Base-by-base conservation (phyloP, 2,329 filamentous ascomycete genomes). In the Ceratocystis cubensis region DNA sequence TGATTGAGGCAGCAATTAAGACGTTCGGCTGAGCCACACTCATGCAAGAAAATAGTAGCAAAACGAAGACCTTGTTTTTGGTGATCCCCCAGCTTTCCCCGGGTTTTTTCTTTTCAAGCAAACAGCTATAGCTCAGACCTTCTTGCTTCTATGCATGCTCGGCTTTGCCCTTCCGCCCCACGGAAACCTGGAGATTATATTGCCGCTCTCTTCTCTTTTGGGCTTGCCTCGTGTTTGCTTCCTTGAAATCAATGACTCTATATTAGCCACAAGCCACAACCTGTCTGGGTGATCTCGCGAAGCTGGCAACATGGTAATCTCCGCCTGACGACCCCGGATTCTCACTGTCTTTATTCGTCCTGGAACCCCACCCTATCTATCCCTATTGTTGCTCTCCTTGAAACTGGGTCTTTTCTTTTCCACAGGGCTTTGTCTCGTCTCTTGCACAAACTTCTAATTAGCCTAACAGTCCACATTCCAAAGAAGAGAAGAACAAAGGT, bases 1-100 rank as follows among this genome's bases (percentile, higher is more conserved):
- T 57, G 53, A 57, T 57, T 57, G 53, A 57, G 53, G 53, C 53
- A 57, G 53, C 22, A 57, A 57, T 33, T 30, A 13, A 57, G 22
- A 30, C 20, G 28, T 17, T 57, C 13, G 22, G 53, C 53, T 30
- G 22, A 57, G 53, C 53, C 53, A 57, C 22, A 30, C 20, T 20
- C 48, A 25, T 50, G 48, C 48, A 50, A 25, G 25, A 57, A 28
- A 30, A 57, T 2, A 8, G 53, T 15, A 41, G 37, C 13, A 28
- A 30, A 57, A 57, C 33, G 22, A 57, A 25, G 46, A 8, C 6
- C 6, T 41, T 41, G 37, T 50, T 50, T n/a, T 25, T 57, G 53
- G 22, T 25, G 28, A 13, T 22, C 53, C 53, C 53, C 53, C 53
- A 57, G 53, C 28, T 57, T 57, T 57, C 53, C 53, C 53, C 53